Evolutionary conservation across 805 yeast species (phyloP).

Genomic region (Metschnikowia corniflorae): DNA sequence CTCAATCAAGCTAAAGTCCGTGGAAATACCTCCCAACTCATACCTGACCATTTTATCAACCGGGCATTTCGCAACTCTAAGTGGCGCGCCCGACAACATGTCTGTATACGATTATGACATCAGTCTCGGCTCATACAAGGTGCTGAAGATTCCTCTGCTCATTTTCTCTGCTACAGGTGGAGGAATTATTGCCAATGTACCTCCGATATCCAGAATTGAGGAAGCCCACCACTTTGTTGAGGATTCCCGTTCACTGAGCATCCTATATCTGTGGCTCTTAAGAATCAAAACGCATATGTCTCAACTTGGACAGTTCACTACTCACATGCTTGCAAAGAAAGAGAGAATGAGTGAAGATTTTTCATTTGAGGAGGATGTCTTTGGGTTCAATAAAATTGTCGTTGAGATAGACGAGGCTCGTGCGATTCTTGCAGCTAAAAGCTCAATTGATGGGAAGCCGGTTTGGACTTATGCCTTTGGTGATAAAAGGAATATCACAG

Average conservation of each 20-base stretch:
- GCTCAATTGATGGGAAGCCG: constrained; percentile 10
- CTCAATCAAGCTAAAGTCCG: not conserved
- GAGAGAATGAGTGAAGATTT: constrained; percentile 4
- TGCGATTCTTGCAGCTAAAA: constrained; percentile 11
- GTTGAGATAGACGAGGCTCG: constrained; percentile 23
- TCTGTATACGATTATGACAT: constrained; percentile 2
- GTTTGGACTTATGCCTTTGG: constrained; percentile 8
- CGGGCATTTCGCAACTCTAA: constrained; percentile 1
- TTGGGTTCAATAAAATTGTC: constrained; percentile 33
- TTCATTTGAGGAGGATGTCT: constrained; percentile 19
- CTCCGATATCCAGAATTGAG: constrained; percentile 27
- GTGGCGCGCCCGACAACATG: not conserved
- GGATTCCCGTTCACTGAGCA: constrained; percentile 22
- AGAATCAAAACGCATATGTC: constrained; percentile 32
- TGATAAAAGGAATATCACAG: constrained; percentile 1
- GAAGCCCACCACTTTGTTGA: constrained; percentile 32
- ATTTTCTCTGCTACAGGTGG: constrained; percentile 8
- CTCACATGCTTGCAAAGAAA: not conserved
- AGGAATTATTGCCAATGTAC: constrained; percentile 30
- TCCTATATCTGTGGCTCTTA: constrained; percentile 25
- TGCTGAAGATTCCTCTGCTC: not conserved
- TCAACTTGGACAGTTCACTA: constrained; percentile 29
- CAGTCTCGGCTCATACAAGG: not conserved
- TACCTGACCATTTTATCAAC: constrained; percentile 1
- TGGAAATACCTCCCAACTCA: constrained; percentile 1